Base-by-base conservation (phyloP, 148 eudicot species). In the Vaccinium corymbosum region DNA sequence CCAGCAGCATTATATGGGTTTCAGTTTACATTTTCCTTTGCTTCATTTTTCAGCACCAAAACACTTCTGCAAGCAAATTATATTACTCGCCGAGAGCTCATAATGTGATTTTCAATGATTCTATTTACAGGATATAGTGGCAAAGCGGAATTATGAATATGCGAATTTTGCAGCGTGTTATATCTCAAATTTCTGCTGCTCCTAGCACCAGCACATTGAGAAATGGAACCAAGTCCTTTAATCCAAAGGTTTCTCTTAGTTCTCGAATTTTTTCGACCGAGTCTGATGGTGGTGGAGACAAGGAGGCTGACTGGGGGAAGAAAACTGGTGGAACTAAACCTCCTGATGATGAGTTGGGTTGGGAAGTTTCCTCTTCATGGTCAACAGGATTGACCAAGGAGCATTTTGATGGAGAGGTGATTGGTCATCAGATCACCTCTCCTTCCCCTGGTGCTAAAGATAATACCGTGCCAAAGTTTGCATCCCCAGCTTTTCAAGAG, bases 301-400 rank as follows among this genome's bases (percentile, higher is more conserved):
- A 83, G 22, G 86, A 81, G 20, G 78, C 70, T 80, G 81, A 66
- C 8, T 73, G 88, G 87, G 84, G 79, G 50, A 51, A 76, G 7
- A 73, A 64, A 75, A 19, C 25, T 80, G 79, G 35, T 32, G 86
- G 79, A n/a, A 25, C 71, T 35, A 71, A 22, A 5, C 72, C 56
- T 68, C 57, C 70, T 19, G 86, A 79, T 61, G 90, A 88, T 53
- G 87, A 83, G 20, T 83, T 88, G 70, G 86, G 83, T 16, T 91
- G 97, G 95, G 94, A 89, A 16, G 85, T 83, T 9, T 51, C 74
- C 35, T 76, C 92, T 1, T 89, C 98, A 0, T 95, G 99, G 98
- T 91, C 97, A 27, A 91, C 97, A 27, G 99, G 99, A 3, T 82
- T 96, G 42, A 94, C 95, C 27, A 96, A 92, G 79, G 97, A 91